Conservation (phyloP, 352 stramenopile species). For the Phytophthora tubulina region DNA sequence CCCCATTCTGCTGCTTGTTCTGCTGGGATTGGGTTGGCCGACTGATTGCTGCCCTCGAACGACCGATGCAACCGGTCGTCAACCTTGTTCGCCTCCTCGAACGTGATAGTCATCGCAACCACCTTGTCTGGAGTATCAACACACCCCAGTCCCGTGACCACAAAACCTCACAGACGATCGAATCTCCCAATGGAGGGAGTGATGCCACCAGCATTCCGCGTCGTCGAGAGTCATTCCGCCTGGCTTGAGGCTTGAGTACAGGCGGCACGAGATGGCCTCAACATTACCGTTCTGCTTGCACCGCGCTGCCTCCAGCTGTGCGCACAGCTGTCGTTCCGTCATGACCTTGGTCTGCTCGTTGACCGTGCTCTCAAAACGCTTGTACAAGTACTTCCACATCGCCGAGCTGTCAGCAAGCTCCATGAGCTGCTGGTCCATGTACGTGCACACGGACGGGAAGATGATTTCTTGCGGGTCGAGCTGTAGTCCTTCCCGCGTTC, state of each 20-base stretch:
- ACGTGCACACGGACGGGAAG: conserved; percentile 13
- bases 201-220: conserved; percentile 6
- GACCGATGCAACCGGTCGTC: not conserved
- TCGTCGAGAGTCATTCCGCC: conserved; percentile 17
- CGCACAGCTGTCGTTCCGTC: conserved; percentile 15
- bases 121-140: conserved; percentile 15
- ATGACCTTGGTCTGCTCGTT: conserved; percentile 11
- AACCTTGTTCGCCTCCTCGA: conserved; percentile 17
- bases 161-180: conserved; percentile 11
- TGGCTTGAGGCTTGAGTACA: conserved; percentile 6
- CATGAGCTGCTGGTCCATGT: conserved; percentile 22
- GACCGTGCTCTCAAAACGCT: conserved; percentile 1
- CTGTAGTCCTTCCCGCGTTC: conserved; percentile 8
- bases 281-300: conserved; percentile 24
- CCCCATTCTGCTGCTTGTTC: not conserved
- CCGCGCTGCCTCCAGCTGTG: conserved; percentile 8
- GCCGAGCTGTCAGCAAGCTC: not conserved
- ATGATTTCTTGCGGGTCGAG: conserved; percentile 4
- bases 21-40: not conserved
- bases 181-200: conserved; percentile 18
- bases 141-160: conserved; percentile 10
- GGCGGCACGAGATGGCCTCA: conserved; percentile 18
- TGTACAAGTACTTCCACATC: conserved; percentile 14
- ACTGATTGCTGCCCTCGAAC: conserved; percentile 4
- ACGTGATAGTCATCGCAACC: conserved; percentile 28